Base-by-base conservation (phyloP, 495 filamentous ascomycete genomes). In the Aspergillus egyptiacus region DNA sequence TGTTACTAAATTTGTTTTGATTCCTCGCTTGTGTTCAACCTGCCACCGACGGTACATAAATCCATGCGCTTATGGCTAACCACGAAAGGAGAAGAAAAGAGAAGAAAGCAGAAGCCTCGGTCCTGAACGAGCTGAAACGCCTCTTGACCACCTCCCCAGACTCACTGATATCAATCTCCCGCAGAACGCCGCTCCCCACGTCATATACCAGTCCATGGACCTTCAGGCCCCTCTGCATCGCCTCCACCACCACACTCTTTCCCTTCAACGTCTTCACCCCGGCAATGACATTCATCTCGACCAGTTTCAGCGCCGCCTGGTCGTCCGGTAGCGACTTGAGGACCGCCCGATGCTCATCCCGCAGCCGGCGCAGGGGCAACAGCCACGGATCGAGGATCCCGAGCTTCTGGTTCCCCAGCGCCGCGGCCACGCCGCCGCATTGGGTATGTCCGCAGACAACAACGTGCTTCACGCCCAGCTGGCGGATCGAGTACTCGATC, bases 371-470 rank as follows among this genome's bases (percentile, higher is more conserved):
- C 42, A 93, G 64, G 1, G 89, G 88, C 41, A 80, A 66, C 46
- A 95, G 69, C 89, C 89, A 95, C 1, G 81, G 81, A 63, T 94
- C 89, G 39, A 95, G 66, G n/a, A 87, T 79, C 3, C 88, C 89
- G 17, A 94, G 67, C 43, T 82, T 79, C 46, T 66, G 63, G 60
- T 88, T 82, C 10, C 72, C 71, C 40, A 95, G 72, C 0, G 86
- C 79, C 0, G 82, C 89, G 0, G 71, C 75, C 1, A 85, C 85
- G 15, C 89, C 89, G 14, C 89, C 89, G 69, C 89, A 96, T 40
- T 67, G 66, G 2, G 86, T 85, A 70, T 96, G 89, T 0, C 89
- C 89, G 68, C 85, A 91, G 18, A 96, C 75, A 36, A 96, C 80
- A 28, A 96, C 73, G 65, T 91, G 86, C 66, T 86, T 76, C 54